phyloP scores from a whole-genome alignment of 306 rosid genomes.

The Biancaea sappan region DNA sequence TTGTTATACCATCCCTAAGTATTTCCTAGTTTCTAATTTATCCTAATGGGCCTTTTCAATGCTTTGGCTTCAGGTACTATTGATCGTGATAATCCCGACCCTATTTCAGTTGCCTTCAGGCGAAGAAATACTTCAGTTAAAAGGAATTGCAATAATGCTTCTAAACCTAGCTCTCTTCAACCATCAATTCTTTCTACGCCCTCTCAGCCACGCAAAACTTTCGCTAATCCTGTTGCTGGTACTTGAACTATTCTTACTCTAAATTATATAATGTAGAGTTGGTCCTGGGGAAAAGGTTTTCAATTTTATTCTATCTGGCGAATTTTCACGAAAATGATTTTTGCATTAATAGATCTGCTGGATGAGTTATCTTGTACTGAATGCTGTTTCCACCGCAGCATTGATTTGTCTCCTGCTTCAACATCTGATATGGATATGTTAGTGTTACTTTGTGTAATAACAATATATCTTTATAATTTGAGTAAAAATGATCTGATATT shows the following conservation, averaged over 20 bases:
- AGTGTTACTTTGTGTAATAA: background rate
- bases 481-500: background rate
- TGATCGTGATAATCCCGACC: slow-evolving; percentile 38
- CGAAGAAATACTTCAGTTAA: slow-evolving; percentile 31
- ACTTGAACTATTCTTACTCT: background rate
- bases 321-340: background rate
- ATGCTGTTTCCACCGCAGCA: background rate
- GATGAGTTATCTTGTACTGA: background rate
- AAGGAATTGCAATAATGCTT: slow-evolving; percentile 13
- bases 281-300: background rate
- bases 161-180: slow-evolving; percentile 15
- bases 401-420: background rate
- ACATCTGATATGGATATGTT: background rate
- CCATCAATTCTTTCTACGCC: slow-evolving; percentile 17
- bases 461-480: background rate
- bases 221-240: slow-evolving; percentile 32
- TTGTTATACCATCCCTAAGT: background rate
- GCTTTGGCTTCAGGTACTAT: slow-evolving; percentile 37
- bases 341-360: background rate
- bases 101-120: slow-evolving; percentile 40
- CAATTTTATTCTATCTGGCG: background rate
- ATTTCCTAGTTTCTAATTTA: slow-evolving; percentile 13
- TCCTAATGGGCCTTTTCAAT: background rate
- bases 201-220: background rate
- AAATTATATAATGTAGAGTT: background rate